Conservation (phyloP, 2,329 filamentous ascomycete genomes). For the Geosmithia flava region DNA sequence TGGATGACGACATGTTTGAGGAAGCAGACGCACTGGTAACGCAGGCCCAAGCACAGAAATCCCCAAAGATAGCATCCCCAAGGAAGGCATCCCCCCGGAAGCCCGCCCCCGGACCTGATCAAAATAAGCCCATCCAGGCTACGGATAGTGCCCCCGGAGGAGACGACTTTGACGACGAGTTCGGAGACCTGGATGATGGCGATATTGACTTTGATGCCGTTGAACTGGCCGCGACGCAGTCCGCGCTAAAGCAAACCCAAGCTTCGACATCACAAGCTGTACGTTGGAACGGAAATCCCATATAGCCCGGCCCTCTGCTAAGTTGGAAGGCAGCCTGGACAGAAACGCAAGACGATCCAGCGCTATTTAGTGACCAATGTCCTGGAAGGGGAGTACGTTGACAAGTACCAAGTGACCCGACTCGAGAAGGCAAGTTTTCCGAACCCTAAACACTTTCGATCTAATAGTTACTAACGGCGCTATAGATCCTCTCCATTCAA, state of each 20-base stretch:
- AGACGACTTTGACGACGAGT: conserved; percentile 14
- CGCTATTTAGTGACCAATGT: conserved; percentile 74
- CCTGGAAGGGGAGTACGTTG: conserved; percentile 54
- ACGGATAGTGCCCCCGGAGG: background rate
- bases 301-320: conserved; percentile 35
- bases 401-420: conserved; percentile 44
- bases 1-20: conserved; percentile 50
- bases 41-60: background rate
- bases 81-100: background rate
- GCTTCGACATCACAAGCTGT: conserved; percentile 16
- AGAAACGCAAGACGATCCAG: conserved; percentile 65
- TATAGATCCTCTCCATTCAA: conserved; percentile 67
- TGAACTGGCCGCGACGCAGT: conserved; percentile 62
- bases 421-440: conserved; percentile 55
- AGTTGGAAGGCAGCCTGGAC: conserved; percentile 51
- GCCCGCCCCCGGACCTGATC: background rate
- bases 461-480: background rate
- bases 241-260: conserved; percentile 20
- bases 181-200: conserved; percentile 44
- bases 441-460: background rate
- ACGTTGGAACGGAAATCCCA: conserved; percentile 14
- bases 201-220: conserved; percentile 69
- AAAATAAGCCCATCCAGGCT: background rate
- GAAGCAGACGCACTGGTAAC: conserved; percentile 15
- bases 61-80: too few relatives aligned